Evolutionary conservation across 805 yeast genomes (phyloP).

Genomic region (Huiozyma naganishii): DNA sequence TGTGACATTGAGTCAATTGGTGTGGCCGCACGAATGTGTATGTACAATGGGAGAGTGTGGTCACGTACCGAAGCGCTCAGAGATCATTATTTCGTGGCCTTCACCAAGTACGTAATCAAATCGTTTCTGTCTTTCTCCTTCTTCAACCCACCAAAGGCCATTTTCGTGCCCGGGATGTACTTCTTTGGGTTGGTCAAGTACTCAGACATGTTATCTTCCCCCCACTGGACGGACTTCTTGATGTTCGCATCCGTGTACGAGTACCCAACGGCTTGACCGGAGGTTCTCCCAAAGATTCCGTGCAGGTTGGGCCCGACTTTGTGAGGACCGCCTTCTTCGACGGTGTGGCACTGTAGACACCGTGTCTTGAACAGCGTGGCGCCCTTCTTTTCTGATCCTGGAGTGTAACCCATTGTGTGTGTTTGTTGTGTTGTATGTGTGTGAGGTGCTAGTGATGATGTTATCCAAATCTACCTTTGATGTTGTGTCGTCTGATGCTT

Average conservation of each 20-base stretch:
- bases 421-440: neutral
- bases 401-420: neutral
- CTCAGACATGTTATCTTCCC: conserved; percentile 78
- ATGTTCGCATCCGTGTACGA: conserved; percentile 98
- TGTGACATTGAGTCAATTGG: no score
- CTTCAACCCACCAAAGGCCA: conserved; percentile 99
- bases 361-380: conserved; percentile 97
- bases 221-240: conserved; percentile 87
- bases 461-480: no score
- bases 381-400: conserved; percentile 65
- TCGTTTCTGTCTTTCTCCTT: conserved; percentile 98
- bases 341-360: conserved; percentile 98
- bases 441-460: neutral
- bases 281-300: conserved; percentile 85
- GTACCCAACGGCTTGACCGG: conserved; percentile 89
- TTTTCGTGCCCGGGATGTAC: conserved; percentile 99
- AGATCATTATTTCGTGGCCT: conserved; percentile 37
- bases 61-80: no score
- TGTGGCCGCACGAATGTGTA: no score
- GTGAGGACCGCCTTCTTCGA: conserved; percentile 91
- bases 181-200: conserved; percentile 99
- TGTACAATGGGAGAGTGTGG: no score
- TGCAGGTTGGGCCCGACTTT: conserved; percentile 98
- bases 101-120: conserved; percentile 71
- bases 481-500: neutral